A percentile compares a stretch with the other conserved stretches of the same genome.
Conservation (phyloP, 2,329 filamentous ascomycete genomes). For the Aspergillus novoparasiticus region DNA sequence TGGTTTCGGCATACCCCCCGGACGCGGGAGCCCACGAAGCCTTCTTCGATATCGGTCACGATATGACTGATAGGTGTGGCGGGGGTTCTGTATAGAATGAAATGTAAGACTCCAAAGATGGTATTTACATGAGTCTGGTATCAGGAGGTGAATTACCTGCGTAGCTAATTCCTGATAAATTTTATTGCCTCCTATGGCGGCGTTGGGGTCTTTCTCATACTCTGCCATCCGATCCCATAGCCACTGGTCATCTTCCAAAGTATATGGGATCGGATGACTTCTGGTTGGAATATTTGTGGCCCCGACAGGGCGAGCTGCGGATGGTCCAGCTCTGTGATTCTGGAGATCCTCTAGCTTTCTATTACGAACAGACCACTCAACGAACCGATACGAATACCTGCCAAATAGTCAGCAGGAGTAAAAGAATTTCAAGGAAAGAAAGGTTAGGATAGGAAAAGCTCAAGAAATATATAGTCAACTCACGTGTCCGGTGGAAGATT, state of each 20-base stretch:
- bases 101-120: constrained; percentile 11
- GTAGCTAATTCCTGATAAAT: constrained; percentile 49
- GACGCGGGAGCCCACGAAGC: constrained; percentile 39
- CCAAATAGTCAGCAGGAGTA: constrained; percentile 11
- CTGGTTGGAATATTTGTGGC: constrained; percentile 41
- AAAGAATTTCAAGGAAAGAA: neutral
- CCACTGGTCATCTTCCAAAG: constrained; percentile 47
- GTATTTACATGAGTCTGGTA: neutral
- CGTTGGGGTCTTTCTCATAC: constrained; percentile 33
- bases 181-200: constrained; percentile 41
- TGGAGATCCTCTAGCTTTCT: constrained; percentile 53
- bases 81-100: constrained; percentile 36
- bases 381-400: constrained; percentile 60
- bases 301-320: constrained; percentile 47
- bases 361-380: constrained; percentile 56
- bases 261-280: constrained; percentile 38
- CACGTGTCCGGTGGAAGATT: constrained; percentile 54
- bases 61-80: constrained; percentile 54
- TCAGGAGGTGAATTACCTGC: constrained; percentile 32
- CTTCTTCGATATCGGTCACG: constrained; percentile 50
- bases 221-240: constrained; percentile 49
- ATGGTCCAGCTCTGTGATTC: constrained; percentile 50
- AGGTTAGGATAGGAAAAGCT: constrained; percentile 1
- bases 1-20: constrained; percentile 28
- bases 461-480: constrained; percentile 12